These are phyloP conservation scores for Raddia distichophylla DNA, from an alignment of 176 grass and related monocot species.

Conservation along the genomic window DNA sequence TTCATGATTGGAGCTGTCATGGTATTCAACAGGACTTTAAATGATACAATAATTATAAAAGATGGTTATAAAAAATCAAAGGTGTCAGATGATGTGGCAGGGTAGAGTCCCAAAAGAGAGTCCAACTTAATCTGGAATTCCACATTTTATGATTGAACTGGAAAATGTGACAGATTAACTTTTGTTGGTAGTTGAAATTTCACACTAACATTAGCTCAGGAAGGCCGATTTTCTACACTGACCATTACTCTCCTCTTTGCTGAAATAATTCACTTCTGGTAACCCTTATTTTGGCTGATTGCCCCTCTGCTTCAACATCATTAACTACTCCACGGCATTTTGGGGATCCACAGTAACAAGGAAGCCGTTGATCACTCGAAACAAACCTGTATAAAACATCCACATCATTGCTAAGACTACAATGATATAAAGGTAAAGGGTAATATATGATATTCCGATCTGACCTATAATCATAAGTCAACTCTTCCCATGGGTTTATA, in stretches of 20 bases:
- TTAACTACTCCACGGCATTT: constrained; percentile 97
- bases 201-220: constrained; percentile 7
- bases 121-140: background rate
- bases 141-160: constrained; percentile 14
- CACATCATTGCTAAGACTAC: constrained; percentile 46
- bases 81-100: background rate
- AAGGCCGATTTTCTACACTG: constrained; percentile 15
- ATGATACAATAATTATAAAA: background rate
- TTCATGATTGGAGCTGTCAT: background rate
- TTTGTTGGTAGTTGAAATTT: constrained; percentile 1
- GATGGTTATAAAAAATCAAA: background rate
- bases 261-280: constrained; percentile 68
- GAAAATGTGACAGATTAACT: background rate
- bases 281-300: constrained; percentile 74
- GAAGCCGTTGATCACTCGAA: constrained; percentile 82
- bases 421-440: constrained; percentile 27
- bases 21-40: background rate
- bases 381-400: constrained; percentile 70
- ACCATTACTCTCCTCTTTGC: constrained; percentile 65
- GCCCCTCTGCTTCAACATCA: constrained; percentile 82
- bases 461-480: constrained; percentile 97
- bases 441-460: constrained; percentile 30
- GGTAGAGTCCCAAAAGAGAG: background rate
- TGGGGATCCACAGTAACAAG: constrained; percentile 88
- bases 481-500: constrained; percentile 95